Evolutionary conservation across 371 early-diverging fungal species (phyloP).

Genomic region (Capniomyces stellatus): DNA sequence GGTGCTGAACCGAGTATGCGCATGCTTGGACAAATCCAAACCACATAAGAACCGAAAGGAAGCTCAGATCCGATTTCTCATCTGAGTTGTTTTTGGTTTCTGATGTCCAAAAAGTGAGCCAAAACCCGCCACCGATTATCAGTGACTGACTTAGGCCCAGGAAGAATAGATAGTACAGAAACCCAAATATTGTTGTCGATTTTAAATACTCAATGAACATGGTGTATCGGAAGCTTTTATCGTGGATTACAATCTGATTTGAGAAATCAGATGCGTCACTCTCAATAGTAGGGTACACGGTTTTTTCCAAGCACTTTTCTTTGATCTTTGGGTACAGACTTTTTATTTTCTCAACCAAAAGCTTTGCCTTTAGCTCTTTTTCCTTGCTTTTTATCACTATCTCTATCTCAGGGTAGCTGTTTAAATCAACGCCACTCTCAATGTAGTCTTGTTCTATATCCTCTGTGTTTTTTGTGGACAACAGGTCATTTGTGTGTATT

Average conservation of each 20-base stretch:
- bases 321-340: not conserved
- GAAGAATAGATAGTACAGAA: not conserved
- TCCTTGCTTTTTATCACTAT: not conserved
- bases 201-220: not conserved
- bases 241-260: not conserved
- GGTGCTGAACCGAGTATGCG: conserved; percentile 31
- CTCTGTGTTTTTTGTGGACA: not conserved
- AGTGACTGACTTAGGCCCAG: not conserved
- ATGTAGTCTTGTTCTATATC: not conserved
- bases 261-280: not conserved
- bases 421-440: not conserved
- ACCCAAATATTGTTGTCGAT: not conserved
- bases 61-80: not conserved
- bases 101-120: conserved; percentile 8
- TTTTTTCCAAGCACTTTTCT: not conserved
- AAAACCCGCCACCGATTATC: not conserved
- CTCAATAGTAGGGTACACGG: not conserved
- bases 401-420: not conserved
- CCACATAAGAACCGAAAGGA: not conserved
- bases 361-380: not conserved
- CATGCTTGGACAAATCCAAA: conserved; percentile 30
- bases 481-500: not conserved
- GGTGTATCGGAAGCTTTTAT: not conserved
- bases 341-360: not conserved
- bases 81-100: not conserved